A percentile compares a stretch with the other conserved stretches of the same genome.
Conservation (phyloP, 2,329 filamentous ascomycete species). For the Harringtonia aguacate region DNA sequence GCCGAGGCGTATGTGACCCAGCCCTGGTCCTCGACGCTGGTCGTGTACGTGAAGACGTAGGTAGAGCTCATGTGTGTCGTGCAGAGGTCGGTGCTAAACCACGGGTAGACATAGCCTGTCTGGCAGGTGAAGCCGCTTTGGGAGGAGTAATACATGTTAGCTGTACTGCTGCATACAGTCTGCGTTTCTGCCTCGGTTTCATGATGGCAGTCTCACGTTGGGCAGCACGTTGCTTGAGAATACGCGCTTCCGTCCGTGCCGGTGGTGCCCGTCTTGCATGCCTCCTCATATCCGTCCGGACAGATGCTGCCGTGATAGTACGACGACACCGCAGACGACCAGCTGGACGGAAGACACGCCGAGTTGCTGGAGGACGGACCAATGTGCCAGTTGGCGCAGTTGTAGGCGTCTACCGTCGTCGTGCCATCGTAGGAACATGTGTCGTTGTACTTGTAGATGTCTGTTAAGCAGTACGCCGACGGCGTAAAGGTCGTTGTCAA, state of each 20-base stretch:
- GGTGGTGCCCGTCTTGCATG: not conserved
- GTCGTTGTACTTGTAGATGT: not conserved
- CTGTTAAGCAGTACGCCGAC: constrained; percentile 1
- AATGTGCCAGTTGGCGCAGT: constrained; percentile 5
- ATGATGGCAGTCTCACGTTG: not conserved
- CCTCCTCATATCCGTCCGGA: constrained; percentile 5
- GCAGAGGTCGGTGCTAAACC: constrained; percentile 5
- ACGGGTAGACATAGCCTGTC: not conserved
- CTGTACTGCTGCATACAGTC: too few relatives aligned
- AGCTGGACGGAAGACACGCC: constrained; percentile 2
- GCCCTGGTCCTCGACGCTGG: constrained; percentile 1
- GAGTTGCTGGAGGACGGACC: not conserved
- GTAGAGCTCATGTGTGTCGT: not conserved
- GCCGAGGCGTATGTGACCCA: not conserved
- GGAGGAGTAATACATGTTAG: too few relatives aligned
- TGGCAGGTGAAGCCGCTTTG: constrained; percentile 4
- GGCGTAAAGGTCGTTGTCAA: too few relatives aligned
- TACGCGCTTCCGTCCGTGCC: not conserved
- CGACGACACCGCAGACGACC: not conserved
- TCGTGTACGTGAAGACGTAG: constrained; percentile 3
- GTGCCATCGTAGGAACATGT: not conserved
- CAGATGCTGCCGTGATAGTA: constrained; percentile 9
- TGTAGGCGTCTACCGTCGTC: not conserved
- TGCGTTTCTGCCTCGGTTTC: not conserved
- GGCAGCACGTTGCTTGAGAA: constrained; percentile 8